These are phyloP conservation scores for Proliferodiscus dingleyae DNA, from an alignment of 2,329 filamentous ascomycete species.

Conservation along the genomic window DNA sequence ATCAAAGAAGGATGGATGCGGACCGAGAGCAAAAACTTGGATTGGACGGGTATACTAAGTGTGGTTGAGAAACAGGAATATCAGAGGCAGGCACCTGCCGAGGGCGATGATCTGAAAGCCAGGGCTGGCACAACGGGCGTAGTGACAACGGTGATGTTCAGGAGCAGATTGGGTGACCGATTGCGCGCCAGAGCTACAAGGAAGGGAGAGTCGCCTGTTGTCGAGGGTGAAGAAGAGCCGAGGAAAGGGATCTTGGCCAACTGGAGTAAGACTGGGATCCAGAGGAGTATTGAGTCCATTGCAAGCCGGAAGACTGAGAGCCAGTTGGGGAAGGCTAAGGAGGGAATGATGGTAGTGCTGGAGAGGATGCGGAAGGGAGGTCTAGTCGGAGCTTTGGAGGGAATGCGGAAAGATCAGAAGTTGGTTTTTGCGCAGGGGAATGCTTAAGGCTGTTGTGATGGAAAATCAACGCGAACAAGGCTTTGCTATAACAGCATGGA, in stretches of 20 bases:
- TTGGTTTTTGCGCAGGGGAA: slow-evolving; percentile 16
- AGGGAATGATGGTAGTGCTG: slow-evolving; percentile 78
- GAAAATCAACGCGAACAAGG: background rate
- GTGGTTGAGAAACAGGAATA: slow-evolving; percentile 75
- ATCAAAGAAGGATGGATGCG: slow-evolving; percentile 78
- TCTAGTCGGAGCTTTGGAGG: slow-evolving; percentile 64
- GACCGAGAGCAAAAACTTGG: slow-evolving; percentile 74
- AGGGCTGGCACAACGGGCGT: slow-evolving; percentile 53
- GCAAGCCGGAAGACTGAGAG: slow-evolving; percentile 72
- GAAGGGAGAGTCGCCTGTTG: slow-evolving; percentile 34
- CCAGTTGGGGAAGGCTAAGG: slow-evolving; percentile 73
- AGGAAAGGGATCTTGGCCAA: slow-evolving; percentile 47
- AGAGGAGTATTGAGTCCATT: slow-evolving; percentile 74
- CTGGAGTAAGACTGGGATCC: slow-evolving; percentile 67
- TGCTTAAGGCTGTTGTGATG: slow-evolving; percentile 11
- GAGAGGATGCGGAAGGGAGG: slow-evolving; percentile 65
- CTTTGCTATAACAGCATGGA: slow-evolving; percentile 3
- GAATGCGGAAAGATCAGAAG: slow-evolving; percentile 57
- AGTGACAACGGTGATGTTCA: slow-evolving; percentile 68
- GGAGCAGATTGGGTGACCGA: slow-evolving; percentile 66
- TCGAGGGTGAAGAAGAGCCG: slow-evolving; percentile 40
- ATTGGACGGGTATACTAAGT: slow-evolving; percentile 75
- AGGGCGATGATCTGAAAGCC: slow-evolving; percentile 23
- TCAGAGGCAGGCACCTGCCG: slow-evolving; percentile 31
- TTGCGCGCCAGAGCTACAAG: slow-evolving; percentile 33